Evolutionary conservation across 352 stramenopile species (phyloP), one percentile per base, ranked within the genome.

Genomic region (Pythium dissotocum): DNA sequence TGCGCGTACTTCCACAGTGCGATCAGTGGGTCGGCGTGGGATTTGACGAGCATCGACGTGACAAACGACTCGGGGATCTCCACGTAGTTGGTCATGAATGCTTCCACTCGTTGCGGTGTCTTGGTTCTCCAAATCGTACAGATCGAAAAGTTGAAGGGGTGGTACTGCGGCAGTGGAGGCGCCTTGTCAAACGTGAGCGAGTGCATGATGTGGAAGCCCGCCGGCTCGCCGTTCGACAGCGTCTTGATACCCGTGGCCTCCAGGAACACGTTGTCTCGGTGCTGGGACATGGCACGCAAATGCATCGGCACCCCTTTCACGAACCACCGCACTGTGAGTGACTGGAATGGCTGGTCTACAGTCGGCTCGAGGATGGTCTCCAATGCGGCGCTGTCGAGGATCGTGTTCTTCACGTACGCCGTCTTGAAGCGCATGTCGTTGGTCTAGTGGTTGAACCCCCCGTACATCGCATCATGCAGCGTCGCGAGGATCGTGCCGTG

Each of bases 181-280:
- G 80, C 87, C 60, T 83, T 73, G 44, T 71, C 64, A 44, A 88
- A 90, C 33, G 85, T 69, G 12, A 91, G 70, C 28, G 80, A 88
- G 61, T 91, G 83, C n/a, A 82, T 69, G 12, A 91, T 51, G 18
- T 88, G 76, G 70, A 71, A 89, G 5, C 83, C 83, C 55, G 89
- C 53, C 8, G 65, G 67, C 32, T 91, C 79, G 21, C 80, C 83
- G 2, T 71, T 77, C 1, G 63, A 40, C 33, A 87, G 58, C 21
- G 24, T 70, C 1, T 72, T 79, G 8, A 73, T 79, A 10, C 83
- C 83, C 4, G 75, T 89, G 12, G 79, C 65, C 55, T 91, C 81
- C 12, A 90, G 61, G 59, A 76, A 87, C 13, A 91, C 69, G 14
- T 78, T 67, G 73, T 90, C 81, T 26, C 83, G 79, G 46, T 83